Base-by-base conservation (phyloP, 2,329 filamentous ascomycete species). In the Fonsecaea nubica region DNA sequence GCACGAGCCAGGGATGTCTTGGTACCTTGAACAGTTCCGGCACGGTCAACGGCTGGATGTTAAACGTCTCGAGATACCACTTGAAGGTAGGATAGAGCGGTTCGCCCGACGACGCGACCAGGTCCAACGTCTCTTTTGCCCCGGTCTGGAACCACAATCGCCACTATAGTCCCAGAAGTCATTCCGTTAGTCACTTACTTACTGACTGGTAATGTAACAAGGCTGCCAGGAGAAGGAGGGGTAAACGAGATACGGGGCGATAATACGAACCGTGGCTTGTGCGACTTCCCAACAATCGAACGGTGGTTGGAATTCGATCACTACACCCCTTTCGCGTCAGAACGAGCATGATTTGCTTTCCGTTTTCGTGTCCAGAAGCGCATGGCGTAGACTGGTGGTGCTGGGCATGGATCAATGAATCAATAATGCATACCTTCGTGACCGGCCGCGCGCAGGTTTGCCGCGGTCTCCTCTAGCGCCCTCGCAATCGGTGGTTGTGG, bases 401-500 rank as follows among this genome's bases (percentile, higher is more conserved):
- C 30, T 32, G 30, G 30, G 30, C 4, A 25, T 25, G 25, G 30
- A 32, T 32, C 30, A 6, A 32, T 32, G 4, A 32, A 32, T 32
- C 30, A 6, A 18, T n/a, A 15, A 15, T 32, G 9, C 40, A 32
- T 33, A 70, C 68, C 68, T 64, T 68, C 63, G 60, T 70, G 66
- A 5, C 66, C 68, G 18, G 68, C 66, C 9, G 73, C 75, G 32
- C 77, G 73, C 5, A 90, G 77, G 50, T 77, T 63, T 36, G 77
- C 75, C 0, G 80, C 81, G 0, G 85, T 77, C 10, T 80, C 75
- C 2, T 77, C 75, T 6, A 91, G 75, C 1, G 87, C 71, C 6
- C 76, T 77, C 0, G 80, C 77, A 3, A 91, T 82, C 0, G 89
- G 89, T 2, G 90, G 89, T 60, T 90, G 90, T 0, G 90, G 89